Evolutionary conservation across 2,329 filamentous ascomycete genomes (phyloP).

Genomic region (Plectosphaerella cucumerina): DNA sequence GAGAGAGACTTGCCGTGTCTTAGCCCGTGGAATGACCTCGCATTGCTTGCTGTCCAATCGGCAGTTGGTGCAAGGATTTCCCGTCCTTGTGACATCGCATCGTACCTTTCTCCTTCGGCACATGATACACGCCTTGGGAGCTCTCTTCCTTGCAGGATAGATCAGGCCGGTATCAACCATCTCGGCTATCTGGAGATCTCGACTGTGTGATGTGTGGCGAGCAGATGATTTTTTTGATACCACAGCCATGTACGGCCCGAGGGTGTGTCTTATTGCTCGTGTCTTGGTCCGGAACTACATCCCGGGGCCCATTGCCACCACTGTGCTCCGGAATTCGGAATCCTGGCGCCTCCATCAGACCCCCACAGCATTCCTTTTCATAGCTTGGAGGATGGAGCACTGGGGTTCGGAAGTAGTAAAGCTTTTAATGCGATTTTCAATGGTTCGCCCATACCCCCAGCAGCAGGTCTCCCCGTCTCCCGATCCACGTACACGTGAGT

Average conservation of each 20-base stretch:
- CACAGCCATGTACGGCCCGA: not conserved
- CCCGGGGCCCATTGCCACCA: not conserved
- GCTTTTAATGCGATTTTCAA: not conserved
- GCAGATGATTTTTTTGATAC: not conserved
- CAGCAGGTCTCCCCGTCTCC: not conserved
- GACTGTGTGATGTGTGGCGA: not conserved
- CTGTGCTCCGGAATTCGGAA: not conserved
- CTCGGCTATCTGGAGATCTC: not conserved
- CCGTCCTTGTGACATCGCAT: not conserved
- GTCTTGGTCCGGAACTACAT: not conserved
- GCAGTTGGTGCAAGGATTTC: not conserved
- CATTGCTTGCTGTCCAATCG: not conserved
- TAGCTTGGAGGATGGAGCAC: not conserved
- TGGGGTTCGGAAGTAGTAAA: not conserved
- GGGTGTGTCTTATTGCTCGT: not conserved
- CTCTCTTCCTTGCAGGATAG: not conserved
- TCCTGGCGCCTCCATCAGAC: not conserved
- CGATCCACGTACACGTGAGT: conserved; percentile 7
- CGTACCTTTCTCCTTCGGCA: not conserved
- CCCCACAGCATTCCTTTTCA: not conserved
- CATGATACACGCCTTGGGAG: not conserved
- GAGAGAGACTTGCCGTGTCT: not conserved
- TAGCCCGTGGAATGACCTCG: not conserved
- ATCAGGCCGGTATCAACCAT: not conserved
- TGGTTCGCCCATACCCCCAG: not conserved